Percentiles rank a stretch among this genome's conserved stretches.
phyloP scores from a whole-genome alignment of 768 basidiomycete genomes.

The Mycena vitilis region DNA sequence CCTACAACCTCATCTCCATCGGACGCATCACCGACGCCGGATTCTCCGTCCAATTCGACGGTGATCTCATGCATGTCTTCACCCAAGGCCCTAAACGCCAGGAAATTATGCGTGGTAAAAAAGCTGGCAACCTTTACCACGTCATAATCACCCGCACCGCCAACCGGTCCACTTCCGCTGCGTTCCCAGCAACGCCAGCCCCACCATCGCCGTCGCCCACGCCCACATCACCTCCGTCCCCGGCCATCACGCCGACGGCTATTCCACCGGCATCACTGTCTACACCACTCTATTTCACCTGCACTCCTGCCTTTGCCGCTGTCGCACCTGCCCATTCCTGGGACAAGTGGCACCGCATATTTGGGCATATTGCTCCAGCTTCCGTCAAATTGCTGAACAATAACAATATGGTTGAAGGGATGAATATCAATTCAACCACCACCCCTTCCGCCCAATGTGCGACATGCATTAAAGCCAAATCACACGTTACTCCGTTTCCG shows the following conservation, averaged over 20 bases:
- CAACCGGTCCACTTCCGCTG: neutral
- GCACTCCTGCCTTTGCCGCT: neutral
- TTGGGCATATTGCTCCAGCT: conserved; percentile 8
- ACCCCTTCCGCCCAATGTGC: conserved; percentile 35
- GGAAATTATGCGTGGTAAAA: too few relatives aligned
- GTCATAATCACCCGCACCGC: conserved; percentile 5
- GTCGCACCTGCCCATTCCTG: conserved; percentile 19
- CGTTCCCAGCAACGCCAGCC: neutral
- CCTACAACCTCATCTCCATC: conserved; percentile 29
- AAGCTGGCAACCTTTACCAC: neutral
- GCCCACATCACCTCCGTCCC: neutral
- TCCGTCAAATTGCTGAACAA: conserved; percentile 33
- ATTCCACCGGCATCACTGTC: too few relatives aligned
- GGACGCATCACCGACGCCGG: conserved; percentile 28
- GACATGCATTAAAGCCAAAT: conserved; percentile 41
- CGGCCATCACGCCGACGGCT: too few relatives aligned
- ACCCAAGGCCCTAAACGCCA: too few relatives aligned
- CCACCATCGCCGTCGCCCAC: neutral
- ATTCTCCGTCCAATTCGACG: too few relatives aligned
- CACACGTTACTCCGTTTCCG: conserved; percentile 36
- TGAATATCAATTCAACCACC: conserved; percentile 31
- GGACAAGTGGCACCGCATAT: too few relatives aligned
- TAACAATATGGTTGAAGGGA: conserved; percentile 38
- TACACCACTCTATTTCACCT: neutral
- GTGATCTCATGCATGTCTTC: too few relatives aligned